A percentile compares a stretch with the other conserved stretches of the same genome.
phyloP scores from a whole-genome alignment of 108 stramenopile genomes.

The Cyclotella sp. region DNA sequence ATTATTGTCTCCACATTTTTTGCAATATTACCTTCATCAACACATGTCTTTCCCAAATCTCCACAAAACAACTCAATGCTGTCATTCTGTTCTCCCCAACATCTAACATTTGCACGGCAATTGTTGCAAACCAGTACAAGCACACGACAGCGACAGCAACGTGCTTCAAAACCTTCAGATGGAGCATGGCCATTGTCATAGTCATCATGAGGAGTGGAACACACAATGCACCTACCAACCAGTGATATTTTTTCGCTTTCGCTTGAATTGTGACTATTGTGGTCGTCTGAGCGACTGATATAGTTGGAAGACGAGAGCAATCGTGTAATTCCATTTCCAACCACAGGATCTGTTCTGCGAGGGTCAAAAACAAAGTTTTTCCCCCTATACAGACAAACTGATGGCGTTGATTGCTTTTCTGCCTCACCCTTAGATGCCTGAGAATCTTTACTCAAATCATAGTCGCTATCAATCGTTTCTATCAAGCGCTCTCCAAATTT shows the following conservation, averaged over 20 bases:
- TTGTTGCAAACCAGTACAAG: conserved; percentile 77
- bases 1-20: conserved; percentile 43
- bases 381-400: conserved; percentile 64
- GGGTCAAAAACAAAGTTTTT: conserved; percentile 93
- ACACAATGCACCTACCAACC: conserved; percentile 74
- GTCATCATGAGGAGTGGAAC: conserved; percentile 75
- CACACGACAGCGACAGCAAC: conserved; percentile 86
- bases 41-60: conserved; percentile 52
- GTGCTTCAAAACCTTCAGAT: conserved; percentile 72
- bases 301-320: not conserved
- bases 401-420: no score
- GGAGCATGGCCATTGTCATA: conserved; percentile 89
- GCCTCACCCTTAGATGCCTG: no score
- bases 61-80: conserved; percentile 65
- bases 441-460: conserved; percentile 13
- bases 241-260: conserved; percentile 19
- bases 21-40: conserved; percentile 72
- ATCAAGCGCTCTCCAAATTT: conserved; percentile 21
- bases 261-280: conserved; percentile 15
- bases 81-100: conserved; percentile 57
- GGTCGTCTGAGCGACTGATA: not conserved
- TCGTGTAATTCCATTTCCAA: conserved; percentile 55
- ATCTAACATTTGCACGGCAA: conserved; percentile 62
- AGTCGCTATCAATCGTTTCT: not conserved
- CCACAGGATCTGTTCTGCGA: conserved; percentile 59